Base-by-base conservation (phyloP, 2,329 filamentous ascomycete species). In the Alternaria arbusti region DNA sequence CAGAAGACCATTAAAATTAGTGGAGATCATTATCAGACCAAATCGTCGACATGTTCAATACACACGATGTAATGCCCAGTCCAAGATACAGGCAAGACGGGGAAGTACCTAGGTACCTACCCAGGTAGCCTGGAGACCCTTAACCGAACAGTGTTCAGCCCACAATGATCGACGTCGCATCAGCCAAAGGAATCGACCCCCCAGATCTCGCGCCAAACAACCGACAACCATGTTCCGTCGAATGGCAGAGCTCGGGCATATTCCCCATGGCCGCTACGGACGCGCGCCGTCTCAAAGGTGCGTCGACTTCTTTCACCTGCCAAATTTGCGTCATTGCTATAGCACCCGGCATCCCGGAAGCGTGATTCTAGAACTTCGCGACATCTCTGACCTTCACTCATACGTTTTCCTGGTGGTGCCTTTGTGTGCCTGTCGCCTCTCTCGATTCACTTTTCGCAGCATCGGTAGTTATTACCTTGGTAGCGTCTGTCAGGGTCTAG, bases 301-400 rank as follows among this genome's bases (percentile, higher is more conserved):
- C 40, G 44, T 54, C 47, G 15, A 40, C 36, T 40, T 40, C 54
- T 54, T 66, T 55, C 46, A 67, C 45, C 46, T 55, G 20, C 52
- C 44, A 43, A 54, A 25, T 22, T 50, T 49, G 66, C 69, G 69
- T 70, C 69, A 71, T 69, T 54, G 46, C 50, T 43, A 54, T 59
- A 54, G 50, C 61, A 54, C 54, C 32, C 46, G 28, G 20, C 36
- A 36, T 51, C 9, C 55, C 45, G 58, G 64, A 63, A 60, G 56
- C 50, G 54, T 57, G 40, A 60, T 70, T 71, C 69, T 71, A 70
- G 69, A 70, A 66, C 61, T n/a, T 26, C 40, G 45, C 47, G 49
- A 47, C 56, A 47, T 46, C 47, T 40, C 54, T 45, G 44, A 57
- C 28, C 55, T 59, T 22, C 50, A 50, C 54, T 46, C 45, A 45